These are phyloP conservation scores for Lepidium africanum DNA, from an alignment of 345 rosid species.

Conservation along the genomic window DNA sequence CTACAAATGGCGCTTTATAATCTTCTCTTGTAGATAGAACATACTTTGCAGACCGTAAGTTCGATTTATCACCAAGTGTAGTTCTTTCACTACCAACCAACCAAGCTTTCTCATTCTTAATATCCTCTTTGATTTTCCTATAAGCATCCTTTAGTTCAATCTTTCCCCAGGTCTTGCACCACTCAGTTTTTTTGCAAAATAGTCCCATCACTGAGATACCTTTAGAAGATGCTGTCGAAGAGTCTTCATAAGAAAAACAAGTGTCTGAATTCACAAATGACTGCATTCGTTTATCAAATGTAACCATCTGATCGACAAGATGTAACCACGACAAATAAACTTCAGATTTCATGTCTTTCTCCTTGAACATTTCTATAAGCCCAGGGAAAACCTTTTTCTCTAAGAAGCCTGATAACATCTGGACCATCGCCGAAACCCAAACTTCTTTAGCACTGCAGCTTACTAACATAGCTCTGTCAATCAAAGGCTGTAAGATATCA, in stretches of 20 bases:
- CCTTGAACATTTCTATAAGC: slow-evolving; percentile 39
- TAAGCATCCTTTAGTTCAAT: slow-evolving; percentile 67
- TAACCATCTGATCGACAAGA: slow-evolving; percentile 60
- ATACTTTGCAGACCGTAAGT: slow-evolving; percentile 32
- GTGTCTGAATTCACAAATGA: slow-evolving; percentile 44
- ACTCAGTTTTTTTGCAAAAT: slow-evolving; percentile 52
- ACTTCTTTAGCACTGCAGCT: slow-evolving; percentile 73
- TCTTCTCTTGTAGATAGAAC: slow-evolving; percentile 49
- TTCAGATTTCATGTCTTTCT: slow-evolving; percentile 42
- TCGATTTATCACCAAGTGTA: slow-evolving; percentile 1
- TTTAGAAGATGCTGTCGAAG: slow-evolving; percentile 30
- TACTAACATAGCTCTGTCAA: slow-evolving; percentile 54
- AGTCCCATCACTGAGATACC: slow-evolving; percentile 42
- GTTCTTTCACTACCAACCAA: slow-evolving; percentile 17
- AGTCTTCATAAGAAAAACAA: slow-evolving; percentile 32
- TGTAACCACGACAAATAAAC: slow-evolving; percentile 57
- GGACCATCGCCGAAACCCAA: slow-evolving; percentile 77
- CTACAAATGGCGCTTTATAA: slow-evolving; percentile 53
- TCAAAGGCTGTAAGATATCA: slow-evolving; percentile 71
- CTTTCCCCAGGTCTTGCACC: slow-evolving; percentile 80
- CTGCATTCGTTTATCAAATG: slow-evolving; percentile 62
- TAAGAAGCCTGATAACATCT: slow-evolving; percentile 53
- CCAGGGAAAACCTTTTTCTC: slow-evolving; percentile 42
- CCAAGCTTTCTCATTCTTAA: slow-evolving; percentile 57
- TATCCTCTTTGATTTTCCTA: slow-evolving; percentile 51